Evolutionary conservation across 2,329 filamentous ascomycete genomes (phyloP), one percentile per base, ranked within the genome.

Genomic region (Aureobasidium zeae): DNA sequence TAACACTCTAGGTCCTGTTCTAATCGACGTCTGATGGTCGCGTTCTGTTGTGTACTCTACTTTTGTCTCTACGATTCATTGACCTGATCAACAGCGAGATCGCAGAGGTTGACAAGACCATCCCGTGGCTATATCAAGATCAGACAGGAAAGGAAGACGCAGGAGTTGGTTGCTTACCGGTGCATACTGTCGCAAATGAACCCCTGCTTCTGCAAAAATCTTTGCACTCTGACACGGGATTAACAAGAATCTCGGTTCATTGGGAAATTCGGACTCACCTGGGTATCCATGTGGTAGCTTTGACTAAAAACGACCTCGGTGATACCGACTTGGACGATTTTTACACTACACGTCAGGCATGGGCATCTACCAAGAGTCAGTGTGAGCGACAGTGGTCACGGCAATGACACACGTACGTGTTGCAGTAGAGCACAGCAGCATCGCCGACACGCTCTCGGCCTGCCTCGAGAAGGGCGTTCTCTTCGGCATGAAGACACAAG

Each of bases 321-420:
- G 52, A 98, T 94, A 13, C 91, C 91, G 6, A 96, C 86, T 67
- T 98, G 91, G 16, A 86, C 85, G 57, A 98, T 96, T 69, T 98
- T 98, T 69, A 98, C 94, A 56, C 86, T 94, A 64, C 91, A 98
- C 2, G 91, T 98, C 62, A 98, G 70, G 61, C 91, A 98, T 3
- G 91, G 91, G 63, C 91, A 98, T 0, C 72, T 76, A 48, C 94
- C 45, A 96, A 24, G 96, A 68, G 37, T 86, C 83, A 31, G 84
- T 77, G 5, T 80, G 83, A 45, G 85, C 82, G 20, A 85, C 72
- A 53, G 96, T 86, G 46, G 91, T 73, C 63, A 22, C 22, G 16
- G 15, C 15, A 8, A 13, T n/a, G 42, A 31, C 30, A 54, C 8
- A 47, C 45, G 16, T 38, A 72, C 53, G 88, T 95, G 60, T 95